Evolutionary conservation across 2,329 filamentous ascomycete genomes (phyloP).

Genomic region (Aspergillus ibericus): DNA sequence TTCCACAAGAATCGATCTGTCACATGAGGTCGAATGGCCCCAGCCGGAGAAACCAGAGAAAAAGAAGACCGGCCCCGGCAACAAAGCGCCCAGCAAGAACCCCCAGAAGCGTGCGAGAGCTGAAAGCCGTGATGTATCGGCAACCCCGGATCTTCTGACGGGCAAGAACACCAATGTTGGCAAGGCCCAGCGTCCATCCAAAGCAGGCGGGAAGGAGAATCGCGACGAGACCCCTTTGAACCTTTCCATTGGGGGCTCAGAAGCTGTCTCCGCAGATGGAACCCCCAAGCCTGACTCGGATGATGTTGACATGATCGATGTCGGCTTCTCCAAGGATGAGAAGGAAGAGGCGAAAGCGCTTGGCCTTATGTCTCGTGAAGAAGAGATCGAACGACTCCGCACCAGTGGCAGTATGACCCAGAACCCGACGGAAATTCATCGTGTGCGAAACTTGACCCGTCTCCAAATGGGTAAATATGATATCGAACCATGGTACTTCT

Average conservation of each 20-base stretch:
- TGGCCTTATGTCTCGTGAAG: constrained; percentile 63
- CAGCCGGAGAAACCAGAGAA: constrained; percentile 87
- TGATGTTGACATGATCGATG: constrained; percentile 48
- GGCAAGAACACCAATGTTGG: constrained; percentile 51
- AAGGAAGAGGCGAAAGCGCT: constrained; percentile 41
- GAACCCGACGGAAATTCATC: constrained; percentile 93
- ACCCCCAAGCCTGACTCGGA: constrained; percentile 42
- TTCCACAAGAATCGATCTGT: constrained; percentile 77
- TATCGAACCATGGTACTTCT: constrained; percentile 98
- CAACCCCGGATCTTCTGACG: constrained; percentile 54
- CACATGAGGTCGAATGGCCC: constrained; percentile 94
- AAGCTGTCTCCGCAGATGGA: constrained; percentile 38
- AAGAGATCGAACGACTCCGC: constrained; percentile 93
- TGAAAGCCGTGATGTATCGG: constrained; percentile 56
- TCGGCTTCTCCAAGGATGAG: constrained; percentile 28
- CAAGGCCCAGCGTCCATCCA: constrained; percentile 51
- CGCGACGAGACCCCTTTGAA: constrained; percentile 42
- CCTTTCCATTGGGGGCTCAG: constrained; percentile 34
- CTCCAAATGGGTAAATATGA: constrained; percentile 92
- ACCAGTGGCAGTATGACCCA: constrained; percentile 98
- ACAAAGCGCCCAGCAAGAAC: constrained; percentile 59
- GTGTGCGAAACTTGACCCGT: constrained; percentile 90
- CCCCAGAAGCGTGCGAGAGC: constrained; percentile 54
- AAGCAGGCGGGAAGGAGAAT: constrained; percentile 63
- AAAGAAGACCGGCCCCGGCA: constrained; percentile 64